Evolutionary conservation across 345 rosid species (phyloP).

Genomic region (Eutrema heterophyllum): DNA sequence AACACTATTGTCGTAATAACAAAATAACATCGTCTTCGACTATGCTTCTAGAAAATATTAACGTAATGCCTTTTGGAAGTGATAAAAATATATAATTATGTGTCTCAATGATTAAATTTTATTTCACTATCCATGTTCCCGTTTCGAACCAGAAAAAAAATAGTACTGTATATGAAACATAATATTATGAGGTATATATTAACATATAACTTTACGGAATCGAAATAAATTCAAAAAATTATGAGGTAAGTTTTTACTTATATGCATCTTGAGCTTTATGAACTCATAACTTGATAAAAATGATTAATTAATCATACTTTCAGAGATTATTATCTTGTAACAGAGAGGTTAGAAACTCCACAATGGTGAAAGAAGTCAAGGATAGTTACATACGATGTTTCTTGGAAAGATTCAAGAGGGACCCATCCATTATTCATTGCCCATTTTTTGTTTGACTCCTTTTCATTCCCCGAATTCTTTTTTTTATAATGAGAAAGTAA

Average conservation of each 20-base stretch:
- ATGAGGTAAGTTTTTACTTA: background rate
- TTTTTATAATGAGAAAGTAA: too few relatives aligned
- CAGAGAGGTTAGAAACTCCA: background rate
- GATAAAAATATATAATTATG: background rate
- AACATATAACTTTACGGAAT: background rate
- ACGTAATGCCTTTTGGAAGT: background rate
- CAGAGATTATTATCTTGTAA: background rate
- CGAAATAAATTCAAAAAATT: background rate
- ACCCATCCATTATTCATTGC: background rate
- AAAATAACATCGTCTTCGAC: background rate
- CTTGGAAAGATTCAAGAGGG: constrained; percentile 18
- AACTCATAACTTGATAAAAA: background rate
- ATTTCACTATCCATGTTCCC: background rate
- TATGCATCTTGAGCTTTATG: background rate
- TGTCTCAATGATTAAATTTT: background rate
- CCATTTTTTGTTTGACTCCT: background rate
- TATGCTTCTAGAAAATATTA: background rate
- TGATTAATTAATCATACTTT: background rate
- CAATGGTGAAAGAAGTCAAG: constrained; percentile 16
- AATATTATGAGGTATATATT: background rate
- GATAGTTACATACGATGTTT: constrained; percentile 30
- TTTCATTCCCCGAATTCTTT: background rate
- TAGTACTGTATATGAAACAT: background rate
- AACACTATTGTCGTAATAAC: background rate
- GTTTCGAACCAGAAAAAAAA: background rate